Base-by-base conservation (phyloP, 345 rosid species). In the Stellera chamaejasme region DNA sequence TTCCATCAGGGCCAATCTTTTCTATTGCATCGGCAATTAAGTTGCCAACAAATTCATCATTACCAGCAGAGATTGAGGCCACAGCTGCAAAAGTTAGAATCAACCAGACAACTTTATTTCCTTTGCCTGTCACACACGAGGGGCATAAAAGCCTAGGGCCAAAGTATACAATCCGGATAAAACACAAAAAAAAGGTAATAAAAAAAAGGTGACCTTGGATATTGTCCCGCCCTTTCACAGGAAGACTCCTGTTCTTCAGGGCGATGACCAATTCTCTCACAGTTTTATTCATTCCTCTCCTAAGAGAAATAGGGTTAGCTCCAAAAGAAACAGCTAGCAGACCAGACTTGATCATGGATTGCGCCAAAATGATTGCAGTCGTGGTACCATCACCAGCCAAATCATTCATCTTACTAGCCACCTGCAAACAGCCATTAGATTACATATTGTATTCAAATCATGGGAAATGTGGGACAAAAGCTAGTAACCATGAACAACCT, bases 341-440 rank as follows among this genome's bases (percentile, higher is more conserved):
- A 46, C 96, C 96, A 41, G 71, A 73, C 58, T 77, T 85, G 70
- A 88, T 79, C 84, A 88, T 80, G 52, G 67, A 88, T 62, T 88
- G 80, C 57, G 98, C 90, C 75, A 91, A 76, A 59, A 90, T 74
- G 28, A 84, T 80, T 1, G 96, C 96, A 48, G 93, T 88, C 5
- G 96, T 80, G 0, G 96, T 92, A 54, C 96, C 96, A 72, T 88
- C 96, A 55, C 98, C 96, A 43, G 93, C 98, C 70, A 84, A 69
- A 3, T 76, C 84, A 32, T 92, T 92, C 90, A 81, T 85, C 67
- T 78, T 80, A 66, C 63, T 69, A 13, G 87, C 98, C 68, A 88
- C 98, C 95, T 88, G 75, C 66, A 72, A 36, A 12, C 27, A 76
- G 39, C 42, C 52, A 60, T 50, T 58, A 9, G 43, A 54, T 50